Conservation (phyloP, 2,329 filamentous ascomycete genomes). For the Colletotrichum aenigma region DNA sequence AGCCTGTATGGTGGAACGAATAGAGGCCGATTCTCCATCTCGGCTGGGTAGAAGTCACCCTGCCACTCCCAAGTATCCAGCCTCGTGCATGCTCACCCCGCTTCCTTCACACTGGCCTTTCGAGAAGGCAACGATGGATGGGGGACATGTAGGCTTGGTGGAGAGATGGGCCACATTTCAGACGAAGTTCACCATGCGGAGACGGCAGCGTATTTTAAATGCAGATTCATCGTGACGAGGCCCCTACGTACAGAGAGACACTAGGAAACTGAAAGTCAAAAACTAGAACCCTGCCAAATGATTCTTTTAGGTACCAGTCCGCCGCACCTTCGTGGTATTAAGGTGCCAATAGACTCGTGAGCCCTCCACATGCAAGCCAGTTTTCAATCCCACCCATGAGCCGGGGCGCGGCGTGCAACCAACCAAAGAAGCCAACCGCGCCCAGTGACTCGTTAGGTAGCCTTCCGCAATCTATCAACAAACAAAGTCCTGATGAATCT, state of each 20-base stretch:
- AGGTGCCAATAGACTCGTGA: slow-evolving; percentile 23
- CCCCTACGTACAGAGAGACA: slow-evolving; percentile 24
- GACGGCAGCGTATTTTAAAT: neutral
- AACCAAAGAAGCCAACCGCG: slow-evolving; percentile 11
- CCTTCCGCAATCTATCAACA: slow-evolving; percentile 25
- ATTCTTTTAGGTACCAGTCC: slow-evolving; percentile 23
- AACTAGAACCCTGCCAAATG: slow-evolving; percentile 23
- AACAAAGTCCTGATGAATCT: slow-evolving; percentile 22
- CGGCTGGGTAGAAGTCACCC: neutral
- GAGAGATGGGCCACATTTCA: neutral
- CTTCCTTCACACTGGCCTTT: neutral
- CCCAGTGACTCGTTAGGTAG: slow-evolving; percentile 21
- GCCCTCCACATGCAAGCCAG: slow-evolving; percentile 24
- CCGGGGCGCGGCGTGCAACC: slow-evolving; percentile 14
- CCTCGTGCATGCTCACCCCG: neutral
- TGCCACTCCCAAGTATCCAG: slow-evolving; percentile 3
- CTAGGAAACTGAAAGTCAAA: slow-evolving; percentile 23
- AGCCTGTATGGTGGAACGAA: slow-evolving; percentile 6
- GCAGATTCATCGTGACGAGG: slow-evolving; percentile 23
- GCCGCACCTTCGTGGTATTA: slow-evolving; percentile 24
- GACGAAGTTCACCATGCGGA: neutral
- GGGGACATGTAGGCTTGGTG: neutral
- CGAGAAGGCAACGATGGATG: neutral
- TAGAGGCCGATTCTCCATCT: neutral
- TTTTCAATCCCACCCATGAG: slow-evolving; percentile 24